Base-by-base conservation (phyloP, 441 rosid species). In the Sinapis alba region DNA sequence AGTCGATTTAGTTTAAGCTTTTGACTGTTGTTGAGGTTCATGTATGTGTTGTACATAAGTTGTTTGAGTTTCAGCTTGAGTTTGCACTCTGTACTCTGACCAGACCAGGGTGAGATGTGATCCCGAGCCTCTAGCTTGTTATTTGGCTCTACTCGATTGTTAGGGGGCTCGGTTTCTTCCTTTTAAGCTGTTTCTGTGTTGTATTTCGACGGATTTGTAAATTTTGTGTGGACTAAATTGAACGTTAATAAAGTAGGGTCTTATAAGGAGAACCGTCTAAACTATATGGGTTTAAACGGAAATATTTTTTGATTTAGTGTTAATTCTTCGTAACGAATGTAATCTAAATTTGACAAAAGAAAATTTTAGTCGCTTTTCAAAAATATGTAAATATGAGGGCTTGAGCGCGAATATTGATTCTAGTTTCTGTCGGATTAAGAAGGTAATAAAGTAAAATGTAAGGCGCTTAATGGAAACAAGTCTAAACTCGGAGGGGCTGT, bases 11-110 rank as follows among this genome's bases (percentile, higher is more conserved):
- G 74, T 66, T 71, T 47, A 47, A 47, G 54, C 54, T 1, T 23
- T 51, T 2, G 47, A 59, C 51, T 60, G 45, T 66, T 47, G 54
- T 54, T 66, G 38, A 65, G 15, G 47, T 36, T 71, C 36, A 10
- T 54, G 70, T 70, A 32, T 65, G 5, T 57, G 76, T 71, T 57
- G 76, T 71, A 63, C 54, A 76, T 3, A 77, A 36, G 47, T 38
- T 26, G 50, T 47, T 23, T 30, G 50, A n/a, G 12, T 68, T 38
- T 30, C 65, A 23, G 70, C 64, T 26, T 69, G 57, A 58, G 76
- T 65, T 58, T 77, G 50, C 57, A 11, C 62, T 71, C 30, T 69
- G 19, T 45, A 24, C 15, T 69, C 23, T 41, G 19, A 63, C n/a
- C 3, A 53, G 63, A n/a, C 64, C 36, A 16, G 51, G 9, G 56